Percentiles rank a stretch among this genome's conserved stretches.
Conservation (phyloP, 2,329 filamentous ascomycete species). For the Fusarium vanettenii region DNA sequence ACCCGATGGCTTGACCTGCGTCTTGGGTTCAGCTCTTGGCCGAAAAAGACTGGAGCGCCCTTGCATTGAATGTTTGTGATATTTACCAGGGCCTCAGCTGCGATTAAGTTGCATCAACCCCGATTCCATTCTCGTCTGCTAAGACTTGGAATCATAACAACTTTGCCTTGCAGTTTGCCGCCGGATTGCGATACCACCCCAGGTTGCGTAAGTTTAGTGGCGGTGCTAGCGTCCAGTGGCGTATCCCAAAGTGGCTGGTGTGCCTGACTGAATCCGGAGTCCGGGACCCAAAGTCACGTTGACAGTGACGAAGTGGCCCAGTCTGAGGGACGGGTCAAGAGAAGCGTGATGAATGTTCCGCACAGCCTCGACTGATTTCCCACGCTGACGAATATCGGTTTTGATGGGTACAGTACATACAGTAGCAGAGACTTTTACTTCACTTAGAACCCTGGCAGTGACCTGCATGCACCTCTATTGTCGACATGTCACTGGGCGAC, state of each 20-base stretch:
- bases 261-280: constrained; percentile 18
- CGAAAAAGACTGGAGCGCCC: neutral
- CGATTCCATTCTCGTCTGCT: neutral
- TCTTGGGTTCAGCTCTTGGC: constrained; percentile 7
- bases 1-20: neutral
- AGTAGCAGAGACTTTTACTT: neutral
- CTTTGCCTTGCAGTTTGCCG: neutral
- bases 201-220: constrained; percentile 33
- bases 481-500: neutral
- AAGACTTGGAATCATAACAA: neutral
- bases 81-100: neutral
- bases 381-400: neutral
- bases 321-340: neutral
- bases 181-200: constrained; percentile 1
- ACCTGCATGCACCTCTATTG: neutral
- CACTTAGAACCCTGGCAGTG: neutral
- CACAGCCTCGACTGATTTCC: constrained; percentile 12
- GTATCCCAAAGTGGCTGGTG: constrained; percentile 28
- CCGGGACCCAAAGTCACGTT: neutral
- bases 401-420: neutral
- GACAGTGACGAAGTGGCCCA: neutral
- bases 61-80: neutral
- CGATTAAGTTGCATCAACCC: neutral
- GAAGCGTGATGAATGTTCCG: neutral
- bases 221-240: constrained; percentile 29